Evolutionary conservation across 73 alveolate species (phyloP).

Genomic region (Tetrahymena thermophila): DNA sequence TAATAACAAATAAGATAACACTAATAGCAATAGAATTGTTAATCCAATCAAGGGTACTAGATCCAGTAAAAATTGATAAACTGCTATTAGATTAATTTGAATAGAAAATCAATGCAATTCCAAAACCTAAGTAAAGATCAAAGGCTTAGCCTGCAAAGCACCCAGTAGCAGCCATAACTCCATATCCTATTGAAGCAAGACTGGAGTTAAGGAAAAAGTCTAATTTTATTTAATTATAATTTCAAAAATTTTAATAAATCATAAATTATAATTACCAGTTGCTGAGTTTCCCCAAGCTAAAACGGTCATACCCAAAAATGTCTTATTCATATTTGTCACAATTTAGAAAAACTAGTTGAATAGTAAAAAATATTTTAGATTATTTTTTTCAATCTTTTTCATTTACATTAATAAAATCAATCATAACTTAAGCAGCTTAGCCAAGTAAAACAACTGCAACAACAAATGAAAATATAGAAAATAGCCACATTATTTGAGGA

Average conservation of each 20-base stretch:
- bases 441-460: background rate
- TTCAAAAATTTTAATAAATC: too few species aligned
- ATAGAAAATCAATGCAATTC: constrained; percentile 60
- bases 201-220: constrained; percentile 86
- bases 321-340: constrained; percentile 61
- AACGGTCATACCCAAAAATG: constrained; percentile 89
- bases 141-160: constrained; percentile 95
- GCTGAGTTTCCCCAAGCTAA: constrained; percentile 96
- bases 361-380: background rate
- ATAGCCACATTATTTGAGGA: background rate
- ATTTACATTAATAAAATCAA: background rate
- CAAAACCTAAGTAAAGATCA: constrained; percentile 87
- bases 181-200: constrained; percentile 86
- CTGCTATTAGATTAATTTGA: too few species aligned
- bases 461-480: background rate
- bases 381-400: background rate
- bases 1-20: too few species aligned
- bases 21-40: too few species aligned
- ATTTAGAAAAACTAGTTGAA: constrained; percentile 59
- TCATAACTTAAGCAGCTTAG: background rate
- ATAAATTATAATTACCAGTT: constrained; percentile 42
- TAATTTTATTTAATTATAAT: background rate
- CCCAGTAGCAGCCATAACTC: constrained; percentile 96
- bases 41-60: too few species aligned
- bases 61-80: too few species aligned